phyloP scores from a whole-genome alignment of 192 early-diverging fungal genomes.

The Backusella morwellensis region DNA sequence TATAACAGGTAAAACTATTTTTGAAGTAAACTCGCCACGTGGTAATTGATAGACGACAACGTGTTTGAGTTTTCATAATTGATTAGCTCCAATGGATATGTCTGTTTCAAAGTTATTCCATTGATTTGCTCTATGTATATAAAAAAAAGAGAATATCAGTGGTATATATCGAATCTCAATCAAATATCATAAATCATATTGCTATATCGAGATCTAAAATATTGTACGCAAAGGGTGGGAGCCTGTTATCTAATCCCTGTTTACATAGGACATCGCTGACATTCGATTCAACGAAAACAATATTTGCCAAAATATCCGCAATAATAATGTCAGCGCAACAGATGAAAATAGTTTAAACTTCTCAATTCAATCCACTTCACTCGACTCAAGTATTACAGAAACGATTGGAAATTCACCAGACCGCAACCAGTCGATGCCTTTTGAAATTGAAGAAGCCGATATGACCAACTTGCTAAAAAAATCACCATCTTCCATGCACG shows the following conservation, averaged over 20 bases:
- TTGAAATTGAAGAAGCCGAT: not conserved
- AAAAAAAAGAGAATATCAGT: too few relatives aligned
- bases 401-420: not conserved
- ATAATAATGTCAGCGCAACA: not conserved
- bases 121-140: not conserved
- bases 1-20: not conserved
- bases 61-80: not conserved
- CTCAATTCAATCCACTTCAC: not conserved
- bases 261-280: not conserved
- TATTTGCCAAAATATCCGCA: not conserved
- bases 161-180: too few relatives aligned
- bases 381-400: not conserved
- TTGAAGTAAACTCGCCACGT: not conserved
- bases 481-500: not conserved
- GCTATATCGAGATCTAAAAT: not conserved
- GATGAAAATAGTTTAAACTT: not conserved
- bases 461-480: not conserved
- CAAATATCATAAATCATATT: too few relatives aligned
- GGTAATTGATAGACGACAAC: not conserved
- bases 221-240: not conserved
- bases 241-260: not conserved
- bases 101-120: not conserved
- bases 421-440: not conserved
- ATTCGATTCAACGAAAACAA: conserved; percentile 1
- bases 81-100: not conserved